Percentiles rank a stretch among this genome's conserved stretches.
These are phyloP conservation scores for Paraconiothyrium brasiliense DNA, from an alignment of 2,329 filamentous ascomycete species.

Conservation along the genomic window DNA sequence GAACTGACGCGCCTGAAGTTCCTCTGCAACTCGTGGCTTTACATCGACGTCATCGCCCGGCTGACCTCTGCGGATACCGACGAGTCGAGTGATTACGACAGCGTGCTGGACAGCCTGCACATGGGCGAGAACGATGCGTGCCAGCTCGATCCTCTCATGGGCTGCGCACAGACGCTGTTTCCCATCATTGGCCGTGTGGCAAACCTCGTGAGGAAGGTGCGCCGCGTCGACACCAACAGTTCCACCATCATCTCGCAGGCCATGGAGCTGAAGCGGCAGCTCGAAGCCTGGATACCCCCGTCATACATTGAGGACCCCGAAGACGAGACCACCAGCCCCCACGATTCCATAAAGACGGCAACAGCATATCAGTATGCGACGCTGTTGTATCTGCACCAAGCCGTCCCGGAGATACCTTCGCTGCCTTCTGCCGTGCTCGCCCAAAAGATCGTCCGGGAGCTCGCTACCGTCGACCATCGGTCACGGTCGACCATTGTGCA, in stretches of 20 bases:
- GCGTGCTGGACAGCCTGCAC: constrained; percentile 49
- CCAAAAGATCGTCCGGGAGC: constrained; percentile 67
- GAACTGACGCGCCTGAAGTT: constrained; percentile 66
- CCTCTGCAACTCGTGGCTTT: constrained; percentile 76
- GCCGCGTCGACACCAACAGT: constrained; percentile 64
- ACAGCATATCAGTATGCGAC: constrained; percentile 74
- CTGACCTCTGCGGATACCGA: constrained; percentile 70
- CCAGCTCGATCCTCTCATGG: constrained; percentile 76
- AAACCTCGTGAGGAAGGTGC: constrained; percentile 70
- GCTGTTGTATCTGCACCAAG: constrained; percentile 72
- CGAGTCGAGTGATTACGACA: constrained; percentile 62
- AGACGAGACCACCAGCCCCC: constrained; percentile 69
- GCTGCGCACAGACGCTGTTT: constrained; percentile 73
- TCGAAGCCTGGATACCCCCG: constrained; percentile 70
- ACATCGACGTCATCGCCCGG: constrained; percentile 76
- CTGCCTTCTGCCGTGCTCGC: constrained; percentile 66
- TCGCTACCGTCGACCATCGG: constrained; percentile 70
- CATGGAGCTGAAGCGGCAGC: constrained; percentile 66
- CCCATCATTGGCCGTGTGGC: constrained; percentile 73
- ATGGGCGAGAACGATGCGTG: constrained; percentile 50
- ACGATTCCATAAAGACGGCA: constrained; percentile 72
- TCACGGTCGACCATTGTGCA: constrained; percentile 73
- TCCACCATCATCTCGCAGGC: constrained; percentile 70
- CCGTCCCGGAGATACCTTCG: constrained; percentile 73
- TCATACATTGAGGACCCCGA: constrained; percentile 68